Evolutionary conservation across 148 eudicot genomes (phyloP).

Genomic region (Silene uniflora): DNA sequence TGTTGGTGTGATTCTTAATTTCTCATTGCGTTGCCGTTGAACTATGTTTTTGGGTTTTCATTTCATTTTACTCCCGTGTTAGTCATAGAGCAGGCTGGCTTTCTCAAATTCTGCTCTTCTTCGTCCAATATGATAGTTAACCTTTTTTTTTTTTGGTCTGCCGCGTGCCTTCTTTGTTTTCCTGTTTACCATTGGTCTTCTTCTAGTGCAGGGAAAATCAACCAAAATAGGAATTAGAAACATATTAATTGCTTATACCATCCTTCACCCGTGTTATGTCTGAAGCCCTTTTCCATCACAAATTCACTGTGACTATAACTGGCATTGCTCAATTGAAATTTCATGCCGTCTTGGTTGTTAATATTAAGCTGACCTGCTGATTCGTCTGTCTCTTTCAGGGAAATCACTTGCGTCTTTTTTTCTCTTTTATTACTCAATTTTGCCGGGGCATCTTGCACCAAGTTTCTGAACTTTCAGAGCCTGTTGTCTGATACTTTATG

Average conservation of each 20-base stretch:
- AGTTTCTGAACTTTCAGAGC: constrained; percentile 19
- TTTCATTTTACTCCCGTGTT: neutral
- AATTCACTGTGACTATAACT: neutral
- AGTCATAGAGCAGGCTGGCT: neutral
- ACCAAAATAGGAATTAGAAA: neutral
- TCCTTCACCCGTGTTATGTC: neutral
- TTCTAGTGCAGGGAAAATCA: neutral
- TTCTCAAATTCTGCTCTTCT: neutral
- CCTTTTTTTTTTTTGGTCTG: neutral
- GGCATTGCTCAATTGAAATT: neutral
- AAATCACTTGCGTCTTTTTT: constrained; percentile 62
- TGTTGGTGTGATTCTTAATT: neutral
- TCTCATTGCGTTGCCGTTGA: neutral
- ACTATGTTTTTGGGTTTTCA: neutral
- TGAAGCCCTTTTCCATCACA: neutral
- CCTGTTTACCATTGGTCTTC: neutral
- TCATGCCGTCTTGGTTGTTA: neutral
- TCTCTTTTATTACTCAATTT: constrained; percentile 48
- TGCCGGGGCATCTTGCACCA: constrained; percentile 31
- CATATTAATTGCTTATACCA: neutral
- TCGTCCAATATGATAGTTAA: neutral
- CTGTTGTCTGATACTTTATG: constrained; percentile 38
- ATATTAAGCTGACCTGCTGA: neutral
- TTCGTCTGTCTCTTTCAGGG: constrained; percentile 38
- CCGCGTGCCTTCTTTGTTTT: neutral